Base-by-base conservation (phyloP, 2,329 filamentous ascomycete genomes). In the Aulographum hederae region DNA sequence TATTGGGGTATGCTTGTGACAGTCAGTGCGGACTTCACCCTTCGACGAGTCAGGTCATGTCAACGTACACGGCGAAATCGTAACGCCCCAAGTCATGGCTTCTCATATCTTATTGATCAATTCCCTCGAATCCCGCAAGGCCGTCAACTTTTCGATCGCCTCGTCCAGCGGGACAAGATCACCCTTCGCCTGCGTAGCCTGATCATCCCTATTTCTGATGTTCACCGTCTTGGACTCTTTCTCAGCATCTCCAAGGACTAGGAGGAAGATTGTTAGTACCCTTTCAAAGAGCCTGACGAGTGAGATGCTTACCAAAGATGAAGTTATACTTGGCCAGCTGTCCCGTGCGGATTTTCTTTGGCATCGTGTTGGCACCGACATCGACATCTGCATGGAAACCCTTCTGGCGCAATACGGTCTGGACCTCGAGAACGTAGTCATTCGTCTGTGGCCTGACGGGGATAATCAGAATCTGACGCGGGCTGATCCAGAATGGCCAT, bases 401-500 rank as follows among this genome's bases (percentile, higher is more conserved):
- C 51, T 74, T 64, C 37, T 65, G 61, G 46, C 74, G 69, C 57
- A 85, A 75, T 38, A 74, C 60, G 37, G 56, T 53, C 46, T 78
- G 71, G 5, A 86, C 71, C 53, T 86, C 78, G 47, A 73, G 62
- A 39, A 78, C 78, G 51, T 89, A 84, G 47, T 74, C 72, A 45
- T 72, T 67, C 43, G 67, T 75, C 28, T 68, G 64, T 31, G 75
- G 73, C 56, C 78, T 78, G 37, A 82, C 78, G 6, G 79, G 79
- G 38, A 85, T 73, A 39, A 89, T 69, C 43, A 78, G 63, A 39
- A 89, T 70, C 54, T 89, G 80, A 32, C 80, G 69, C n/a, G 79
- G 80, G 43, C 73, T 80, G 38, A 89, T 60, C 80, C 80, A 89
- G 65, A 86, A 82, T 2, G 80, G 80, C 80, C 80, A 89, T 59